Evolutionary conservation across 1,139 yeast species (phyloP).

Genomic region (Entelexis sorbosivorans): DNA sequence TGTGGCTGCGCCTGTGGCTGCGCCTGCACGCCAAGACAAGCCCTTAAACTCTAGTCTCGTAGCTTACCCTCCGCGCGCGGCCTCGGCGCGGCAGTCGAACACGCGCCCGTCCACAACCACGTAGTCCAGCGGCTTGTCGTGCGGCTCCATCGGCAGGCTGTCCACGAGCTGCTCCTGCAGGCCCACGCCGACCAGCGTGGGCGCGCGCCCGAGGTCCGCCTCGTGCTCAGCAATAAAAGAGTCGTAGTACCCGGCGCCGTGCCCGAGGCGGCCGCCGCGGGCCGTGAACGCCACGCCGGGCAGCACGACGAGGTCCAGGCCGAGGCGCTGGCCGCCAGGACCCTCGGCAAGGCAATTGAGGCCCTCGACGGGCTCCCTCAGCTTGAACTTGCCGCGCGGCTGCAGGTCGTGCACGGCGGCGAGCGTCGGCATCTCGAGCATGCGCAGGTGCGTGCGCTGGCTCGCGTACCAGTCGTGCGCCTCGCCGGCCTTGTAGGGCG

Average conservation of each 20-base stretch:
- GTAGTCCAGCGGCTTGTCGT: slow-evolving; percentile 57
- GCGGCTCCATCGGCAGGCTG: slow-evolving; percentile 52
- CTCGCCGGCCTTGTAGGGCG: slow-evolving; percentile 15
- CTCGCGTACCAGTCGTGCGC: slow-evolving; percentile 23
- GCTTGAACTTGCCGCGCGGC: slow-evolving; percentile 59
- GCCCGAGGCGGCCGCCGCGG: slow-evolving; percentile 58
- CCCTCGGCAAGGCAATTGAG: slow-evolving; percentile 25
- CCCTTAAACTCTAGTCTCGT: no score
- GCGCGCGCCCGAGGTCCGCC: slow-evolving; percentile 13
- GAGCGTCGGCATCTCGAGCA: slow-evolving; percentile 41
- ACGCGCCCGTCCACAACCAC: slow-evolving; percentile 38
- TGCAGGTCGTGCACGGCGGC: slow-evolving; percentile 38
- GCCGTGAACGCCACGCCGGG: slow-evolving; percentile 78
- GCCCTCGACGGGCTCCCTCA: slow-evolving; percentile 51
- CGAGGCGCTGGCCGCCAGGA: slow-evolving; percentile 24
- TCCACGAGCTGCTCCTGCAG: slow-evolving; percentile 55
- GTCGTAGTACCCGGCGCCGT: slow-evolving; percentile 90
- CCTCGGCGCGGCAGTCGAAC: slow-evolving; percentile 6
- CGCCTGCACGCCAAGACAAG: no score
- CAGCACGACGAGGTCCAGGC: slow-evolving; percentile 59
- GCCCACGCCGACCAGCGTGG: slow-evolving; percentile 51
- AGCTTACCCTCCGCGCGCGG: no score
- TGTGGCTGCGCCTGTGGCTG: no score
- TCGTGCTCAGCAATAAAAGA: slow-evolving; percentile 50
- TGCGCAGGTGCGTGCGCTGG: slow-evolving; percentile 45